Base-by-base conservation (phyloP, 768 basidiomycete genomes). In the Kondoa subrosea region DNA sequence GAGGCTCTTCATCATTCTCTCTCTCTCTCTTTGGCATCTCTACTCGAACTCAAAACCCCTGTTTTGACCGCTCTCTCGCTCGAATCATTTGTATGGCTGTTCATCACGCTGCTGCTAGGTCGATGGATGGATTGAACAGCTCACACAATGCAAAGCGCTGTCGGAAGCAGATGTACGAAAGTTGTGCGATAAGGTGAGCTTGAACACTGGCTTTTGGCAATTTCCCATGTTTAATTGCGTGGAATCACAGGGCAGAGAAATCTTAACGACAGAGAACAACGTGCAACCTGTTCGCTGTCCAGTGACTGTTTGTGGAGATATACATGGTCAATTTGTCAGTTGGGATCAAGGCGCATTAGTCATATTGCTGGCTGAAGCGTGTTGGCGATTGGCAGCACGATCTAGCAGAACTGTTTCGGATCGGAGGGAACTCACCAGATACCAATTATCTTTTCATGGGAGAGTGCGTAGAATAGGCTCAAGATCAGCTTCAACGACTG, bases 391-490 rank as follows among this genome's bases (percentile, higher is more conserved):
- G 73, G 74, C 81, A 99, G 93, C 95, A 99, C 80, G 95, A 99
- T 81, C 87, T 99, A 66, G 93, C 91, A 68, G 95, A 99, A 78
- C 86, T 97, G 56, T 96, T 99, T 80, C 86, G 92, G 66, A 96
- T 97, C 76, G 95, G 95, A 65, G 95, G 95, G 63, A 93, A 95
- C 80, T 93, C 90, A 16, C 95, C 95, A 57, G 91, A 95, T 79
- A 99, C 95, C 72, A 99, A 96, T 80, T 99, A 99, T 78, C 87
- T 99, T 74, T 99, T 97, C 82, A 99, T 99, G 95, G 95, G 95
- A 31, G 95, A 99, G 81, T 99, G 96, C 77, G 95, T 97, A 74
- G 95, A n/a, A n/a, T n/a, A n/a, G n/a, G n/a, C 96, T 81, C 73
- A 68, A 34, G 71, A 8, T 50, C 40, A 21, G 12, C 40, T 8